Percentiles rank a stretch among this genome's conserved stretches.
Conservation (phyloP, 164 flowering plant genomes). For the Vitis cinerea region DNA sequence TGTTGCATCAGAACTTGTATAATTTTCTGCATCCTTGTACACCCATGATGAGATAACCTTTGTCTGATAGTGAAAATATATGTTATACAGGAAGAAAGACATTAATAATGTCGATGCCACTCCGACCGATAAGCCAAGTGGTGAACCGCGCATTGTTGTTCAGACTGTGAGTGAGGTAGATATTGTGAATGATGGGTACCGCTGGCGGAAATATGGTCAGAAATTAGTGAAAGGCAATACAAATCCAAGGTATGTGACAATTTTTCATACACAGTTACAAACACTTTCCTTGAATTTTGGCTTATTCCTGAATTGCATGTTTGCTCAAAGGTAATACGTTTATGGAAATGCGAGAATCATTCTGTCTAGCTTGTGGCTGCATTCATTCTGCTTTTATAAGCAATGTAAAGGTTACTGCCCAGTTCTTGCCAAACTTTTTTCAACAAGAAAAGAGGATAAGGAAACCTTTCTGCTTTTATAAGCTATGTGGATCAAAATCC, state of each 20-base stretch:
- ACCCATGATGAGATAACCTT: background rate
- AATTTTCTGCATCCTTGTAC: background rate
- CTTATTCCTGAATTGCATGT: too few species aligned
- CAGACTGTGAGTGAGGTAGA: slow-evolving; percentile 59
- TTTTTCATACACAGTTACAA: too few species aligned
- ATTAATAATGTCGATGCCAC: slow-evolving; percentile 11
- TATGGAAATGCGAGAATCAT: too few species aligned
- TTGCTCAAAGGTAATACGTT: too few species aligned
- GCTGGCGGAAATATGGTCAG: slow-evolving; percentile 80
- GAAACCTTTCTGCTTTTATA: too few species aligned
- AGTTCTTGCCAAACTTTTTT: too few species aligned
- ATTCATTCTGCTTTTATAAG: too few species aligned
- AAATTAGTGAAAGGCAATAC: slow-evolving; percentile 68
- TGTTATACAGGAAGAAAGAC: slow-evolving; percentile 43
- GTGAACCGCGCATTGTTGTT: slow-evolving; percentile 48
- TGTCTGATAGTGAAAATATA: background rate
- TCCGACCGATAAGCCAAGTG: slow-evolving; percentile 26
- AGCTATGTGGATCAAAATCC: too few species aligned
- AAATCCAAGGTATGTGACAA: slow-evolving; percentile 53
- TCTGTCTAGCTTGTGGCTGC: too few species aligned
- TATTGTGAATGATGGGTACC: slow-evolving; percentile 58
- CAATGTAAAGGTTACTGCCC: too few species aligned
- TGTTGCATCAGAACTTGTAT: slow-evolving; percentile 3
- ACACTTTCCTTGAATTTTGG: too few species aligned
- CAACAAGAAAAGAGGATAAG: too few species aligned